phyloP scores from a whole-genome alignment of 2,329 filamentous ascomycete species.

The Aspergillus awamori region DNA sequence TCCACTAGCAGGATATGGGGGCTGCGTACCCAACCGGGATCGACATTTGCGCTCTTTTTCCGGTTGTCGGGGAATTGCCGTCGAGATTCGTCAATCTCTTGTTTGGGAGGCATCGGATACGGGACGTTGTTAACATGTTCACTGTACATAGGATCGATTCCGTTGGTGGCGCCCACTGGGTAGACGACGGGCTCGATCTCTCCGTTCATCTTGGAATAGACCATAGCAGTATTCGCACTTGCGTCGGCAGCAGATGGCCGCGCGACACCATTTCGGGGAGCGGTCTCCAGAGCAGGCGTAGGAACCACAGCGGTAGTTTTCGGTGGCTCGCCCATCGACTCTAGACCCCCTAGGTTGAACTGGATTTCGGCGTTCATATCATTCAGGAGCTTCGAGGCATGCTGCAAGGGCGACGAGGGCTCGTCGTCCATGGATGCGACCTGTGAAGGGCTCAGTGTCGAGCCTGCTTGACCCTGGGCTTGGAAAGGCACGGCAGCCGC shows the following conservation, averaged over 20 bases:
- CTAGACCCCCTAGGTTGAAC: slow-evolving; percentile 64
- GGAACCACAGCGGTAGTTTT: slow-evolving; percentile 59
- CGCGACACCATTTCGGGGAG: slow-evolving; percentile 47
- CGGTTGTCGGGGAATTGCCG: slow-evolving; percentile 54
- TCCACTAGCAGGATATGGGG: slow-evolving; percentile 90
- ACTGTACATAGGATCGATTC: slow-evolving; percentile 91
- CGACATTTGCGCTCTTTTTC: slow-evolving; percentile 64
- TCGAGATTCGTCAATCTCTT: slow-evolving; percentile 54
- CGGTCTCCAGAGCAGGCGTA: slow-evolving; percentile 59
- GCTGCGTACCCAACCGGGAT: slow-evolving; percentile 66
- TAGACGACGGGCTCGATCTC: slow-evolving; percentile 78
- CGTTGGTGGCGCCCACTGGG: slow-evolving; percentile 84
- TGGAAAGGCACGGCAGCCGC: slow-evolving; percentile 40
- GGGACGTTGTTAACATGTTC: slow-evolving; percentile 95
- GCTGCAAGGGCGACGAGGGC: slow-evolving; percentile 68
- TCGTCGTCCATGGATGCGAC: slow-evolving; percentile 59
- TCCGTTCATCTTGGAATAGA: slow-evolving; percentile 53
- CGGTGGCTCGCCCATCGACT: slow-evolving; percentile 64
- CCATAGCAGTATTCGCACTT: slow-evolving; percentile 54
- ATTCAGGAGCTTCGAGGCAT: slow-evolving; percentile 67
- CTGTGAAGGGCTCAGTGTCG: slow-evolving; percentile 50
- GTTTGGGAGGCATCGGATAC: slow-evolving; percentile 73
- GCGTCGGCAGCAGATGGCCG: slow-evolving; percentile 47
- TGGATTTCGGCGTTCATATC: slow-evolving; percentile 68
- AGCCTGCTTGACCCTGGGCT: slow-evolving; percentile 44